Base-by-base conservation (phyloP, 78 protist genomes). In the Tieghemostelium lacteum region DNA sequence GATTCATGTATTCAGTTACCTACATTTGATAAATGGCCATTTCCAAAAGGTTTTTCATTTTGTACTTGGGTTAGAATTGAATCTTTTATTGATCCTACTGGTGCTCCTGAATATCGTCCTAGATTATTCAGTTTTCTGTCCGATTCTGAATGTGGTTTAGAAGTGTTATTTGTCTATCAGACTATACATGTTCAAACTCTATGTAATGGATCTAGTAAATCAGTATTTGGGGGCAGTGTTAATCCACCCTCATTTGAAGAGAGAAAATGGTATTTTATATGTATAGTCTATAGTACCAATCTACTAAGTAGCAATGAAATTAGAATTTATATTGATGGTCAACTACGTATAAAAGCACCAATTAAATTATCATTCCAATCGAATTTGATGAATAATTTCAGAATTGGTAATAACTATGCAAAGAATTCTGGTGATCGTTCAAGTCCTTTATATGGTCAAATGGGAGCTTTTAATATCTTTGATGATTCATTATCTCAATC, bases 61-160 rank as follows among this genome's bases (percentile, higher is more conserved):
- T 70, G 80, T 57, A 63, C 91, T 22, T 83, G 91, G 91, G 72
- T 83, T 20, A 12, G 91, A 33, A 83, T 83, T 12, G 91, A 83
- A 26, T 83, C 91, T 16, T 83, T 83, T 58, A 26, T 69, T 42
- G 91, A 83, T 58, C 91, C 91, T 5, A 83, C 91, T 22, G 91
- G 91, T 2, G 42, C 70, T 17, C 96, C 96, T 60, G 78, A 60
- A n/a, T 88, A 88, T 37, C 69, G 55, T 19, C 93, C 93, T 26
- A 28, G 93, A 14, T 33, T 88, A 2, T 75, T 88, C 3, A 66
- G 78, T 39, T 88, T 88, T 37, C 64, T 88, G 2, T 45, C 42
- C 1, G 93, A 88, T 20, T 16, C 26, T 26, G 93, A 87, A 12
- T 42, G 45, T 61, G 93, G 93, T 40, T 45, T 88, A 0, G 93